These are phyloP conservation scores for Starmerella vitae DNA, from an alignment of 805 yeast genomes.

Conservation along the genomic window DNA sequence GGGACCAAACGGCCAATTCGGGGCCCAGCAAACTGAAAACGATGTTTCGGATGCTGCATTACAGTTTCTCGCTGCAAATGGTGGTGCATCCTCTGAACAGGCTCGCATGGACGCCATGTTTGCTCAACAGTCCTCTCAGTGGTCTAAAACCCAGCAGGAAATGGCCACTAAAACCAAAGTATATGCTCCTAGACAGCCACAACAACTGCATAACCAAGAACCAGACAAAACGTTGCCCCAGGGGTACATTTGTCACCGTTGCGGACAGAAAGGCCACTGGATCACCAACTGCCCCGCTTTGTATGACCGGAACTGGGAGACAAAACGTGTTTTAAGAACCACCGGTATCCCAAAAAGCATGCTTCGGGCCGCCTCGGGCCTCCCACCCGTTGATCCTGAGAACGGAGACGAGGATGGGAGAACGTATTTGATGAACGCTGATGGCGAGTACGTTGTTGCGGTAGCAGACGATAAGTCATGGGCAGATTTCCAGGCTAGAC, in stretches of 20 bases:
- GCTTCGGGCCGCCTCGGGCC: conserved; percentile 49
- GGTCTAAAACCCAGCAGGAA: conserved; percentile 88
- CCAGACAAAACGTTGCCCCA: conserved; percentile 64
- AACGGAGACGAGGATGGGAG: conserved; percentile 39
- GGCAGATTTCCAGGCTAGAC: conserved; percentile 68
- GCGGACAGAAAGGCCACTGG: conserved; percentile 95
- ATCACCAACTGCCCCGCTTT: conserved; percentile 91
- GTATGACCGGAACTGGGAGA: conserved; percentile 86
- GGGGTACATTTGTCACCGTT: conserved; percentile 88
- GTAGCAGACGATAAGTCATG: conserved; percentile 87
- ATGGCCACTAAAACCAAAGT: conserved; percentile 78
- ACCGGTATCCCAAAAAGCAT: conserved; percentile 96
- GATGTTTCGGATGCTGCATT: conserved; percentile 9
- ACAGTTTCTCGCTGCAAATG: conserved; percentile 14
- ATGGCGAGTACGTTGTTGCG: conserved; percentile 92
- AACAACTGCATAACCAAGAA: conserved; percentile 30
- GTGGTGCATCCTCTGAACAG: conserved; percentile 49
- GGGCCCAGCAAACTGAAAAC: background rate
- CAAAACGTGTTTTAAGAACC: conserved; percentile 76
- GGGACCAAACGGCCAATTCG: background rate
- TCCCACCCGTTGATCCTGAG: conserved; percentile 58
- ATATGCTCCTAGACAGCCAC: conserved; percentile 25
- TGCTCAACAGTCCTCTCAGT: conserved; percentile 81
- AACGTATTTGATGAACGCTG: conserved; percentile 73
- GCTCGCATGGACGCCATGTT: conserved; percentile 84